Conservation (phyloP, 495 filamentous ascomycete genomes). For the Cryomyces minteri region DNA sequence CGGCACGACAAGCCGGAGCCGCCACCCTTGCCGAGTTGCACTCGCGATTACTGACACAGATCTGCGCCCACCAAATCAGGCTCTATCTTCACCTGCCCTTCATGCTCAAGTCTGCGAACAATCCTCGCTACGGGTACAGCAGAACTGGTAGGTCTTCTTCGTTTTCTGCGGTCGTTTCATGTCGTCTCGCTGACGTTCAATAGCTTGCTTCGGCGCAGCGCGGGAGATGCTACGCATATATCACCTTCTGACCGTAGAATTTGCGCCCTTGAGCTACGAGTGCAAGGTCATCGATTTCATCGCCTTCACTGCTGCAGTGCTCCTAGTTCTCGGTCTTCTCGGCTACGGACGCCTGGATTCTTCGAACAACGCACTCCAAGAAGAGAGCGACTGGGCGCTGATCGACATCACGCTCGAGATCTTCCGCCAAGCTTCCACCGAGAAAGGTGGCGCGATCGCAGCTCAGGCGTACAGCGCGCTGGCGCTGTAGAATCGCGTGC, state of each 20-base stretch:
- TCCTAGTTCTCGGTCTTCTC: slow-evolving; percentile 29
- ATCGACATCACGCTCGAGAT: slow-evolving; percentile 24
- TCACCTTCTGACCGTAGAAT: slow-evolving; percentile 22
- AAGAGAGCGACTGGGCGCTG: slow-evolving; percentile 26
- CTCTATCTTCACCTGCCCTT: no score
- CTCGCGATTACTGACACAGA: slow-evolving; percentile 25
- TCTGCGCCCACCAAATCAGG: slow-evolving; percentile 28
- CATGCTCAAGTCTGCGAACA: no score
- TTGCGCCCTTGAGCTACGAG: slow-evolving; percentile 18
- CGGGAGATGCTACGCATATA: slow-evolving; percentile 27
- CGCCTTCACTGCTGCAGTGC: slow-evolving; percentile 31
- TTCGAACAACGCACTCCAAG: slow-evolving; percentile 16
- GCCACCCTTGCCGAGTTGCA: slow-evolving; percentile 12
- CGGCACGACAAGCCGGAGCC: slow-evolving; percentile 1
- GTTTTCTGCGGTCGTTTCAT: no score
- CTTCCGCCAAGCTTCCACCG: slow-evolving; percentile 21
- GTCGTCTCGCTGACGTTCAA: no score
- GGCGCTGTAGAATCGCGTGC: slow-evolving; percentile 27
- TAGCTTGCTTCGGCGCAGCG: slow-evolving; percentile 27
- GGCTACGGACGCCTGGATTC: slow-evolving; percentile 15
- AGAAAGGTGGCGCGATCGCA: slow-evolving; percentile 30
- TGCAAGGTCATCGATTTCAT: slow-evolving; percentile 38
- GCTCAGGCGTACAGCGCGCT: no score
- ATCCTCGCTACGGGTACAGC: no score
- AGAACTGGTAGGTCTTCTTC: no score